A percentile compares a stretch with the other conserved stretches of the same genome.
Evolutionary conservation across 2,329 filamentous ascomycete genomes (phyloP).

Genomic region (Colletotrichum lini): DNA sequence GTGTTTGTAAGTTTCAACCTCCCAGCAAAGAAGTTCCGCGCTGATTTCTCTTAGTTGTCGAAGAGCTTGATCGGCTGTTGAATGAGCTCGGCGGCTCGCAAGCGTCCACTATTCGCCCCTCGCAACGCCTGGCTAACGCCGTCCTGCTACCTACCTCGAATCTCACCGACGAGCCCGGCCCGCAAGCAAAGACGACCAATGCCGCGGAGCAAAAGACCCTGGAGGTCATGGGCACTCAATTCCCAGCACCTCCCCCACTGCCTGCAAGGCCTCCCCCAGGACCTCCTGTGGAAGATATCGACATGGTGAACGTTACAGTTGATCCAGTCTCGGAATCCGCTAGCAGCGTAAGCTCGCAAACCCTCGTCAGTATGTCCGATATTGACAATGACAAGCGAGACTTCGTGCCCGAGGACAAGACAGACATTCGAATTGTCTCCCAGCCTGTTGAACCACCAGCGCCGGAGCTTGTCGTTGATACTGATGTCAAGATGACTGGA

Average conservation of each 20-base stretch:
- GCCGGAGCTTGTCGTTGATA: slow-evolving; percentile 36
- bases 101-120: slow-evolving; percentile 75
- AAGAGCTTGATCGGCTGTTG: slow-evolving; percentile 80
- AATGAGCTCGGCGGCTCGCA: slow-evolving; percentile 76
- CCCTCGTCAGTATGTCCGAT: slow-evolving; percentile 62
- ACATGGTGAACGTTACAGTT: slow-evolving; percentile 53
- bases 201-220: slow-evolving; percentile 28
- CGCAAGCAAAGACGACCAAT: not conserved
- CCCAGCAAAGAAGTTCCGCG: slow-evolving; percentile 57
- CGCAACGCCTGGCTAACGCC: slow-evolving; percentile 83
- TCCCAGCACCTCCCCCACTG: slow-evolving; percentile 58
- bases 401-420: slow-evolving; percentile 30
- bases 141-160: slow-evolving; percentile 74
- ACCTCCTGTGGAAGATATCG: slow-evolving; percentile 53
- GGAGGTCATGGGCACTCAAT: slow-evolving; percentile 39
- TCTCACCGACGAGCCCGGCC: slow-evolving; percentile 3
- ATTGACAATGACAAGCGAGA: slow-evolving; percentile 55
- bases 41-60: slow-evolving; percentile 73
- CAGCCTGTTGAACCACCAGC: slow-evolving; percentile 44
- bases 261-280: slow-evolving; percentile 63
- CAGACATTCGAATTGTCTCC: slow-evolving; percentile 22
- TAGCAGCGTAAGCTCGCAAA: slow-evolving; percentile 67
- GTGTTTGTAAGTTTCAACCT: slow-evolving; percentile 76
- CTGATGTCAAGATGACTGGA: slow-evolving; percentile 29
- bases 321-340: slow-evolving; percentile 55